Evolutionary conservation across 2,329 filamentous ascomycete genomes (phyloP), one percentile per base, ranked within the genome.

Genomic region (Atkinsonella hypoxylon): DNA sequence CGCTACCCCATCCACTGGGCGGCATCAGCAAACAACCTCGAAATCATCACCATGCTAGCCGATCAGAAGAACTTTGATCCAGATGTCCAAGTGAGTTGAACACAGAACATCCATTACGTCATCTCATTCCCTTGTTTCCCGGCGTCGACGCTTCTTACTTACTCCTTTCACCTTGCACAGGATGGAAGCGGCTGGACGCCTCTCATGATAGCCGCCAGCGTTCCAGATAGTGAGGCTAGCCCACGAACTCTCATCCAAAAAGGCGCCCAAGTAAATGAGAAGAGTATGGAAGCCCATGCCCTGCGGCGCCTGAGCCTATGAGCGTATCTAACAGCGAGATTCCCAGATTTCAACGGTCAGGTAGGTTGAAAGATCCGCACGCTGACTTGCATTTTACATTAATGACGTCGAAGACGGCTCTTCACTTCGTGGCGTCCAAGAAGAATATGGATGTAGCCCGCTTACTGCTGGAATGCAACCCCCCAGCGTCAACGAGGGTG

Each of bases 1-100:
- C 87, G 93, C 43, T 79, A 95, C 38, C 84, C 93, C 2, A 82
- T 97, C 51, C 93, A 98, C 73, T 98, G 93, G 93, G 91, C 93
- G 0, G 81, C 82, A 2, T 93, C 90, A 20, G 85, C 87, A 66
- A 94, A 93, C 64, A 83, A 82, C 57, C 69, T 84, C 7, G 78
- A 83, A 22, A 89, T 96, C 53, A 82, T 87, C 17, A 74, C 85
- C 47, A 64, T 91, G 18, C 74, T 97, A 4, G 76, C 85, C 2
- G 76, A 86, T 51, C 73, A 75, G 54, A 83, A 83, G 59, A 75
- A 75, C 53, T 95, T 96, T 62, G 89, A 97, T 63, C 79, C 87
- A 0, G 90, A 97, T 66, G 83, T 83, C 17, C 80, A 89, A 69
- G 85, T 88, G 63, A 50, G 54, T 41, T 8, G 8, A 10, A 1